Conservation (phyloP, 805 yeast species). For the Metschnikowia peoriensis region DNA sequence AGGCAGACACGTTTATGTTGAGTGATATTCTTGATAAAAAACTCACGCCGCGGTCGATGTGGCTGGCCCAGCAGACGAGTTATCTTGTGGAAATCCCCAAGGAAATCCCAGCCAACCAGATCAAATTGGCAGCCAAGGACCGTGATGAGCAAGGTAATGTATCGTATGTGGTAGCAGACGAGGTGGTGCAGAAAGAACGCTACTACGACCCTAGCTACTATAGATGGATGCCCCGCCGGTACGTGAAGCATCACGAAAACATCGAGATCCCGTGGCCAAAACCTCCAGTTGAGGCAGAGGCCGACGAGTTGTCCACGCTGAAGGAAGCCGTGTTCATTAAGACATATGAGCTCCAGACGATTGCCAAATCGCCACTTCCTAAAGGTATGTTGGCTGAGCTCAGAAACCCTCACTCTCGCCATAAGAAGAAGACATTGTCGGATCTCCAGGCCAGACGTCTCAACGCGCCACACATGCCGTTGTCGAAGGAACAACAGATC, state of each 20-base stretch:
- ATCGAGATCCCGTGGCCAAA: conserved; percentile 88
- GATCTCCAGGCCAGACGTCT: conserved; percentile 61
- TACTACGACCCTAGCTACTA: conserved; percentile 76
- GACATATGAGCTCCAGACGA: conserved; percentile 68
- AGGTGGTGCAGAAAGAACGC: conserved; percentile 61
- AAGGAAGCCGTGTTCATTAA: conserved; percentile 62
- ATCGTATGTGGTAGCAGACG: conserved; percentile 76
- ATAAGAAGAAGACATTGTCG: conserved; percentile 53
- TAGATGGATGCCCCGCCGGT: conserved; percentile 72
- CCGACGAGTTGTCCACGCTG: conserved; percentile 57
- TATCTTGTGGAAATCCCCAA: conserved; percentile 72
- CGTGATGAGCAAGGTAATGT: conserved; percentile 62
- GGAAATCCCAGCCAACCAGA: conserved; percentile 54
- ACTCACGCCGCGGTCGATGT: conserved; percentile 67
- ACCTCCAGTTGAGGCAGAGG: conserved; percentile 53
- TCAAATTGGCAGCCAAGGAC: conserved; percentile 77
- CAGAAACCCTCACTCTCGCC: conserved; percentile 74
- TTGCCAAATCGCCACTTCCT: conserved; percentile 71
- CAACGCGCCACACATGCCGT: conserved; percentile 76
- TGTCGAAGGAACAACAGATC: conserved; percentile 59
- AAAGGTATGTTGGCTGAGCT: conserved; percentile 59
- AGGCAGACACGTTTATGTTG: conserved; percentile 61
- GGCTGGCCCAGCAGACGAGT: conserved; percentile 70
- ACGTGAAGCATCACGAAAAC: conserved; percentile 65
- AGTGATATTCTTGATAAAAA: conserved; percentile 66